These are phyloP conservation scores for Cercospora sp. DNA, from an alignment of 2,329 filamentous ascomycete species.

Conservation along the genomic window DNA sequence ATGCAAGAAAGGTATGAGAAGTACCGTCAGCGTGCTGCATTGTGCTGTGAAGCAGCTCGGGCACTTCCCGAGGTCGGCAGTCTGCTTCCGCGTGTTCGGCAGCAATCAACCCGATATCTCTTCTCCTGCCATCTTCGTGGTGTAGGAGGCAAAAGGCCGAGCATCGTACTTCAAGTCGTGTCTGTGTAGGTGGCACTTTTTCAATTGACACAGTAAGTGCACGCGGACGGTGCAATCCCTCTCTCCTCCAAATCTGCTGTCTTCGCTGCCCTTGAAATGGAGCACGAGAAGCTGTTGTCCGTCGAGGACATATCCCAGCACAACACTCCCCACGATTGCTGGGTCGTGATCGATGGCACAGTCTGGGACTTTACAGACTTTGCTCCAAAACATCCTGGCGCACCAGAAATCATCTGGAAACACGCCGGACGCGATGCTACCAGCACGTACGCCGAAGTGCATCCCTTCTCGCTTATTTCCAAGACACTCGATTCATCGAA, in stretches of 20 bases:
- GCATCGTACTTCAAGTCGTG: neutral
- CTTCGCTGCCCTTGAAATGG: conserved; percentile 16
- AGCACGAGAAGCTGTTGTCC: conserved; percentile 20
- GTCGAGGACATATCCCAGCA: conserved; percentile 36
- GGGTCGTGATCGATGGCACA: conserved; percentile 67
- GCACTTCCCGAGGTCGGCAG: neutral
- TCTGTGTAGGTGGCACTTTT: neutral
- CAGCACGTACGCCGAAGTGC: conserved; percentile 54
- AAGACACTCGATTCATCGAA: conserved; percentile 47
- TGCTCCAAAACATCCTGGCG: conserved; percentile 61
- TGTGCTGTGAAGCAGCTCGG: neutral
- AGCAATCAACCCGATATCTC: neutral
- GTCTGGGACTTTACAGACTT: conserved; percentile 71
- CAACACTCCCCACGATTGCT: conserved; percentile 44
- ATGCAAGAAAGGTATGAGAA: neutral
- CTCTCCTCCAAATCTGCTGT: neutral
- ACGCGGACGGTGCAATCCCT: neutral
- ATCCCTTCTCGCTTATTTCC: conserved; percentile 48
- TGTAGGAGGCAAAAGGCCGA: neutral
- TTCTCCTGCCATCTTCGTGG: neutral
- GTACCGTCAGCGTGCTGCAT: neutral
- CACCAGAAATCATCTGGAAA: conserved; percentile 53
- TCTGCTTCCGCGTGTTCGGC: neutral
- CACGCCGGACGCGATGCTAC: conserved; percentile 58
- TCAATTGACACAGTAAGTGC: neutral